phyloP scores from a whole-genome alignment of 768 basidiomycete genomes.

The Tephrocybe sp. region DNA sequence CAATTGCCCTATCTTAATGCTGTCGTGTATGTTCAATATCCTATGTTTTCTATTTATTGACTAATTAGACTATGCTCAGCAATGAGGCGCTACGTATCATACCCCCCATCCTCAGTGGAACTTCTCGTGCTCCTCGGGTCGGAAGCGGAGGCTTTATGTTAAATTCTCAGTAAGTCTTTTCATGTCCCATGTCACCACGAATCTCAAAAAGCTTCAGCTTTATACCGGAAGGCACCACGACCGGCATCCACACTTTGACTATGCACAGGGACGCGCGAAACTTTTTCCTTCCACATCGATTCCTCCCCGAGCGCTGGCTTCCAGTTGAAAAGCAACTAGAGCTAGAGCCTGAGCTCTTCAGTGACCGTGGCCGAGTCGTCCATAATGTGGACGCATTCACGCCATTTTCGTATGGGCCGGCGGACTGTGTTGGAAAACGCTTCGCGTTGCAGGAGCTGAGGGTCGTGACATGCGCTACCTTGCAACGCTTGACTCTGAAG shows the following conservation, averaged over 20 bases:
- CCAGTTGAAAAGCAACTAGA: slow-evolving; percentile 14
- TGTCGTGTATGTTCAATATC: slow-evolving; percentile 27
- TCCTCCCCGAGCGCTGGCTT: slow-evolving; percentile 39
- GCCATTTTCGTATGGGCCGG: slow-evolving; percentile 43
- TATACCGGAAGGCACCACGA: slow-evolving; percentile 38
- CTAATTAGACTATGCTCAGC: slow-evolving; percentile 19
- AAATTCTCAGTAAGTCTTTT: slow-evolving; percentile 20
- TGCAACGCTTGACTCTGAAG: slow-evolving; percentile 29
- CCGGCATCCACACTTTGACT: slow-evolving; percentile 32
- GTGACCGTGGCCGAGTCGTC: slow-evolving; percentile 12
- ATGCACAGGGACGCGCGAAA: slow-evolving; percentile 36
- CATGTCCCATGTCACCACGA: background rate
- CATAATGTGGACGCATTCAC: slow-evolving; percentile 29
- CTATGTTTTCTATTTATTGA: background rate
- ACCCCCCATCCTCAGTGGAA: slow-evolving; percentile 33
- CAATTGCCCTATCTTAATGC: slow-evolving; percentile 24
- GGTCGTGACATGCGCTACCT: slow-evolving; percentile 24
- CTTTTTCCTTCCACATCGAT: slow-evolving; percentile 35
- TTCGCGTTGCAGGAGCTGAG: slow-evolving; percentile 35
- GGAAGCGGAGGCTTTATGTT: slow-evolving; percentile 4
- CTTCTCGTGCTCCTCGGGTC: slow-evolving; percentile 24
- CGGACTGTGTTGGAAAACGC: slow-evolving; percentile 47
- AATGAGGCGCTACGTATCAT: slow-evolving; percentile 37
- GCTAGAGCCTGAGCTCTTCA: slow-evolving; percentile 17
- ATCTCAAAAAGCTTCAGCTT: slow-evolving; percentile 21